Evolutionary conservation across 345 rosid genomes (phyloP), one percentile per base, ranked within the genome.

Genomic region (Citrus sp.): DNA sequence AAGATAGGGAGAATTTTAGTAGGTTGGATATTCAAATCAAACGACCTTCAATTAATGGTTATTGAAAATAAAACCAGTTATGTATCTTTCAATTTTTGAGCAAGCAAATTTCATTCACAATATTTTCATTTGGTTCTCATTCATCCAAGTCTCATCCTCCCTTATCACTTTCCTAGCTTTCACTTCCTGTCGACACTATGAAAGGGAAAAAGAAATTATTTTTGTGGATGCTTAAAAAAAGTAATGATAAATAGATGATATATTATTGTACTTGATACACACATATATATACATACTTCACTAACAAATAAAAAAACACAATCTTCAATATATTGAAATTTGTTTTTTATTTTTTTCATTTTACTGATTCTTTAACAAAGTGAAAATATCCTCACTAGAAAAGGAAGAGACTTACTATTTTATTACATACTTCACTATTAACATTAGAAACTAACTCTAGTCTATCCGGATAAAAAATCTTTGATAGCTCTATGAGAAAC

Each of bases 101-200:
- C 75, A 6, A 42, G 70, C 70, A 35, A 66, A 19, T 61, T 69
- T 75, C 73, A 42, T 13, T 54, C 46, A 46, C 28, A 38, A 34
- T 25, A 72, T 37, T 37, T 75, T 84, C 78, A 78, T 78, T 80
- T 87, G 90, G 90, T 79, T 77, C 86, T 85, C 79, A 22, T 85
- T 74, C 76, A 42, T 79, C 87, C 86, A 87, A 82, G 88, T 85
- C 80, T 67, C 60, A 9, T 42, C 1, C 75, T 34, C 27, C 79
- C 79, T 80, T 73, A 78, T 78, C 80, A 75, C 77, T 38, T 74
- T 10, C 21, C 28, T 61, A 2, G 18, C 46, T 13, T 18, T 16
- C 51, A 34, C 55, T 61, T 28, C 55, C 3, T 60, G 32, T 64
- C 58, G 14, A 60, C 49, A 16, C 76, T 7, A 30, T 27, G 14